Base-by-base conservation (phyloP, 148 eudicot species). In the Arctostaphylos glauca region DNA sequence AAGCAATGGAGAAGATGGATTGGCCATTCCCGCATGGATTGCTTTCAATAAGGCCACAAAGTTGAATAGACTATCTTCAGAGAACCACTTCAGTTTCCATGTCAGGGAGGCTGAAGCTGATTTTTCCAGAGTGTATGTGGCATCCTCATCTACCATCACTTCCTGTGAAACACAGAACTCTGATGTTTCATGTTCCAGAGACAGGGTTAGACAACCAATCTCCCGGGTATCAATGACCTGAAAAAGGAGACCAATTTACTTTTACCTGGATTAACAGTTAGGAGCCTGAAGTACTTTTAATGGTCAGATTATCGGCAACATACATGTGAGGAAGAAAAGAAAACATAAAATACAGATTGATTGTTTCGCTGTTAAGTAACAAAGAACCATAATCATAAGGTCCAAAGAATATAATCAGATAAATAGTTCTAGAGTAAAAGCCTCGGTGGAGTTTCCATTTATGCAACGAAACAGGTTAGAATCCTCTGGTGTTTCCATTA, bases 31-130 rank as follows among this genome's bases (percentile, higher is more conserved):
- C 52, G 80, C 82, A 80, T 91, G 91, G 79, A 93, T 85, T 86
- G 97, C 93, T 87, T 88, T 91, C 71, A 92, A 2, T 81, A 91
- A 79, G 8, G 90, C 82, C 71, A 92, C 88, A 83, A 91, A 90
- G 68, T 92, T 90, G 74, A 81, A 80, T 48, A 93, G 79, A 78
- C 88, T 84, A 55, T 83, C 89, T 81, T 84, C 85, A 9, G 89
- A 86, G 76, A 86, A 87, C 97, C 91, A 93, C 81, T 82, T 89
- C 53, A 93, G 85, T 88, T 85, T 91, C 94, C 96, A 93, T 19
- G 84, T 84, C 76, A 56, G 14, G 60, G 84, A 76, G 81, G 64
- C 77, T 41, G 89, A 74, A 64, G 77, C 60, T 53, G 52, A 41
- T 23, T 74, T 77, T 76, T 47, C 46, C 25, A 38, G 58, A 21